phyloP scores from a whole-genome alignment of 2,329 filamentous ascomycete genomes.

The Alternaria gaisen region DNA sequence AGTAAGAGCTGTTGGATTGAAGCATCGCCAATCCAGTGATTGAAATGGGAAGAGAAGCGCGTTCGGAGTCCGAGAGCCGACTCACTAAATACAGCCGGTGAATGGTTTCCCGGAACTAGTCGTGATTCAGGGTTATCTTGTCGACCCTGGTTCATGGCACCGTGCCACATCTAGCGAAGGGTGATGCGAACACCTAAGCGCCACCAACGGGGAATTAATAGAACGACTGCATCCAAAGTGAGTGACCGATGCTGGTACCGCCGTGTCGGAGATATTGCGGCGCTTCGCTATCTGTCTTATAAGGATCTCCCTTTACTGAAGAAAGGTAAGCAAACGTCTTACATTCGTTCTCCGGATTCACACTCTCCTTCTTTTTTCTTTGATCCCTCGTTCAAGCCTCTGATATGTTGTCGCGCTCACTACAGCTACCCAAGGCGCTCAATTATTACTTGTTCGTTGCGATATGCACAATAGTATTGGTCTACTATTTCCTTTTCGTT shows the following conservation, averaged over 20 bases:
- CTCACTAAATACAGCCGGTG: no score
- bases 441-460: conserved; percentile 8
- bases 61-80: no score
- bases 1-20: no score
- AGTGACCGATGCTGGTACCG: neutral
- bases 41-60: no score
- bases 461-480: conserved; percentile 3
- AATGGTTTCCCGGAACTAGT: neutral
- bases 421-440: conserved; percentile 1
- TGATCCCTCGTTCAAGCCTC: neutral
- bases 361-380: neutral
- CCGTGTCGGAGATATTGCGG: neutral
- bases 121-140: neutral
- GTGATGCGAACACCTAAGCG: neutral
- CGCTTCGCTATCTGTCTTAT: neutral
- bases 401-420: conserved; percentile 2
- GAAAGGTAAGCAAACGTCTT: neutral
- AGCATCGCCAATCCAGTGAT: no score
- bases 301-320: neutral
- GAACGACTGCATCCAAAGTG: neutral
- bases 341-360: no score
- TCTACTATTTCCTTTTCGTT: conserved; percentile 10
- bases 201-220: neutral
- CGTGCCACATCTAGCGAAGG: neutral
- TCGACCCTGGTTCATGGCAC: neutral